Percentiles rank a stretch among this genome's conserved stretches.
Evolutionary conservation across 2,329 filamentous ascomycete genomes (phyloP).

Genomic region (Neodidymelliopsis sp.): DNA sequence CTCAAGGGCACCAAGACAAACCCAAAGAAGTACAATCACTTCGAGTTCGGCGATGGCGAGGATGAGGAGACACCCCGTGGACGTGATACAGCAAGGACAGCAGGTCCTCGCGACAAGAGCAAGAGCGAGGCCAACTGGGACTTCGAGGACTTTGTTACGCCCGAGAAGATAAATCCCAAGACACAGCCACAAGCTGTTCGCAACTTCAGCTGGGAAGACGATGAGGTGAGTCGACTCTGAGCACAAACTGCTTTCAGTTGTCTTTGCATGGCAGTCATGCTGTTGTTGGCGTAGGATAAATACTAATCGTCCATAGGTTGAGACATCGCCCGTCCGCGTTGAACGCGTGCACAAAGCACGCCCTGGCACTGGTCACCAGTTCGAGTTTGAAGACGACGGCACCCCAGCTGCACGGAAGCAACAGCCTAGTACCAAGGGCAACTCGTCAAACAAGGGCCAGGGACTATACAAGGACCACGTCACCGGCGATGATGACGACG

Average conservation of each 20-base stretch:
- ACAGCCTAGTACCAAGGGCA: conserved; percentile 50
- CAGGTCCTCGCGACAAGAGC: conserved; percentile 24
- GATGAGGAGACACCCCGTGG: conserved; percentile 46
- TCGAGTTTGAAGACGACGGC: conserved; percentile 81
- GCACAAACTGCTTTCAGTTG: not conserved
- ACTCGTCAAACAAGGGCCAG: conserved; percentile 70
- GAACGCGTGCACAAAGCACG: conserved; percentile 72
- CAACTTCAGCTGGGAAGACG: conserved; percentile 78
- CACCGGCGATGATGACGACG: conserved; percentile 61
- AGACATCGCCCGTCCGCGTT: conserved; percentile 65
- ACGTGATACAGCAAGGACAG: conserved; percentile 35
- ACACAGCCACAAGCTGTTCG: conserved; percentile 73
- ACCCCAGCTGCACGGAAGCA: conserved; percentile 60
- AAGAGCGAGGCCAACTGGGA: conserved; percentile 82
- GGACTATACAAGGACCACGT: conserved; percentile 81
- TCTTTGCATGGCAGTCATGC: conserved; percentile 3
- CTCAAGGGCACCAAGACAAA: conserved; percentile 67
- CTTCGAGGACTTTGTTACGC: conserved; percentile 87
- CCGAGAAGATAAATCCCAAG: conserved; percentile 74
- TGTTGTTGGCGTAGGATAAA: not conserved
- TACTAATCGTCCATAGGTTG: conserved; percentile 54
- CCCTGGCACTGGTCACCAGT: conserved; percentile 82
- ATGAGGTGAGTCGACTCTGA: conserved; percentile 57
- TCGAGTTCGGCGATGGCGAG: conserved; percentile 76
- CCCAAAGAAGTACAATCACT: conserved; percentile 83